Evolutionary conservation across 2,329 filamentous ascomycete species (phyloP).

Genomic region (Ophiocordyceps camponoti-floridani): DNA sequence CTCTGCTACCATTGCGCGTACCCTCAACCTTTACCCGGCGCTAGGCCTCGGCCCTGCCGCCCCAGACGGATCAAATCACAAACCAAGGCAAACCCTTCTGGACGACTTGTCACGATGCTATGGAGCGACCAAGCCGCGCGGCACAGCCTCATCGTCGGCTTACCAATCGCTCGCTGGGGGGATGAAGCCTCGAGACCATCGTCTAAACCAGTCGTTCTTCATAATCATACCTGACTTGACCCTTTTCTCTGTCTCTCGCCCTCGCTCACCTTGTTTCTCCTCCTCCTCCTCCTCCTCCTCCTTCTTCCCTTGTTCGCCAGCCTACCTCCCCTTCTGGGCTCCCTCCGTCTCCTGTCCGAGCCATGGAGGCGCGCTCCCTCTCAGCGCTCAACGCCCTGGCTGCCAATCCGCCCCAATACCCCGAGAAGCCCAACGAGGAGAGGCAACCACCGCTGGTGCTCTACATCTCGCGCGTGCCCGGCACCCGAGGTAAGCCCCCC

Average conservation of each 20-base stretch:
- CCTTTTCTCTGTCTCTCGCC: background rate
- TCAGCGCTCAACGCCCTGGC: constrained; percentile 65
- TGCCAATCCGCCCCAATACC: constrained; percentile 72
- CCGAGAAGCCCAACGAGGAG: constrained; percentile 54
- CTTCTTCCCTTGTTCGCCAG: background rate
- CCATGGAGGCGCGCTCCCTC: constrained; percentile 67
- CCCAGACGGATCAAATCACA: background rate
- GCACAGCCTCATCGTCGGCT: background rate
- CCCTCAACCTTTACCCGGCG: no score
- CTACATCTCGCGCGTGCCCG: constrained; percentile 87
- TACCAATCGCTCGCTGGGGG: background rate
- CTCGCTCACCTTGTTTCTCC: background rate
- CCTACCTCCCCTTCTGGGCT: background rate
- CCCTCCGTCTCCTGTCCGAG: constrained; percentile 11
- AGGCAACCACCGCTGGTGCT: constrained; percentile 57
- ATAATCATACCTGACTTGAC: background rate
- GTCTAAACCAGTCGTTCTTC: background rate
- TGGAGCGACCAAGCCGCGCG: background rate
- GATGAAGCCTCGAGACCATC: background rate
- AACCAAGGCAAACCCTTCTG: background rate
- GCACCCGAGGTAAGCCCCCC: constrained; percentile 52
- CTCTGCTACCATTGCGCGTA: no score
- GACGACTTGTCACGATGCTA: background rate
- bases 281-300: background rate
- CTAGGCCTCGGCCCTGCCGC: background rate